Conservation (phyloP, 73 alveolate genomes). For the Paramecium octaurelia region DNA sequence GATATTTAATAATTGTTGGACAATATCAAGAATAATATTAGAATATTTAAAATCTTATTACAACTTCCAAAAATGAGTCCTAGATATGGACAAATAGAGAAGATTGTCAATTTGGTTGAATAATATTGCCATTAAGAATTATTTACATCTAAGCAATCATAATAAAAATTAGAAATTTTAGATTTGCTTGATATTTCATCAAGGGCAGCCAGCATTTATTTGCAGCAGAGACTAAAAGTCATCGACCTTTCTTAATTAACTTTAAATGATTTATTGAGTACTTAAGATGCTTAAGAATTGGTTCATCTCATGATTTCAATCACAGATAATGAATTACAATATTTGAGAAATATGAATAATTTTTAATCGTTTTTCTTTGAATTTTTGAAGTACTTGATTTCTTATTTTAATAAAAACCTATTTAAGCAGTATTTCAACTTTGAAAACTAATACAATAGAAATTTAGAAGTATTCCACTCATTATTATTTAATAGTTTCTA, state of each 20-base stretch:
- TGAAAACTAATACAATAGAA: conserved; percentile 16
- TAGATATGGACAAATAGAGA: conserved; percentile 27
- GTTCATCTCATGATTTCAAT: background rate
- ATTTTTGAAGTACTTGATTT: background rate
- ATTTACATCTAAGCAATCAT: background rate
- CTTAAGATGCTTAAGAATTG: conserved; percentile 11
- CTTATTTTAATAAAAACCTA: background rate
- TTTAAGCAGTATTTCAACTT: background rate
- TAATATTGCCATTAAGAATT: background rate
- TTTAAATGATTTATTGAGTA: background rate
- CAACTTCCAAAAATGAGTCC: conserved; percentile 34
- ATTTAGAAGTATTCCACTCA: background rate
- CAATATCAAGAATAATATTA: background rate
- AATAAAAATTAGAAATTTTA: background rate
- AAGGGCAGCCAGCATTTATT: conserved; percentile 1
- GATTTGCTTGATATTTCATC: conserved; percentile 20
- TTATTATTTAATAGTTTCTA: background rate
- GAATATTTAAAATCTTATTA: background rate
- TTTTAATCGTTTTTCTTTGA: background rate
- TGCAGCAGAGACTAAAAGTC: background rate
- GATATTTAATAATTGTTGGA: conserved; percentile 2
- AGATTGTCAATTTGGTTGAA: background rate
- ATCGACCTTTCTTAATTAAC: background rate
- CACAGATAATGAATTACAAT: conserved; percentile 18
- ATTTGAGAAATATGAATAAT: conserved; percentile 12